Percentiles rank a stretch among this genome's conserved stretches.
Evolutionary conservation across 2,329 filamentous ascomycete genomes (phyloP).

Genomic region (Aaosphaeria arxii): DNA sequence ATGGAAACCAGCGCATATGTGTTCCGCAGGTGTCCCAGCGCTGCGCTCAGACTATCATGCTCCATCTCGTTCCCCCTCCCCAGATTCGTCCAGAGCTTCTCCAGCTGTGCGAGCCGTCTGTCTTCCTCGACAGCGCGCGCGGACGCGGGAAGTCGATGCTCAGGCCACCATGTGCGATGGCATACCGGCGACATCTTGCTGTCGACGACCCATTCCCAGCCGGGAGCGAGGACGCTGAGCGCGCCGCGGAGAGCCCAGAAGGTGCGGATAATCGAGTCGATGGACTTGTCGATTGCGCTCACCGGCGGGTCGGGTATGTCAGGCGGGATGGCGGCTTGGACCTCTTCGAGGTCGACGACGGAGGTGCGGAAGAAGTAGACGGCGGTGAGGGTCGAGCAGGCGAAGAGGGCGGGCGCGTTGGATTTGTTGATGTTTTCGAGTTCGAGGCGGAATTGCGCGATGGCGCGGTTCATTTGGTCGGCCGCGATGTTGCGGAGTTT

Average conservation of each 20-base stretch:
- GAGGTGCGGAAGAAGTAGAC: slow-evolving; percentile 34
- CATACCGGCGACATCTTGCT: slow-evolving; percentile 25
- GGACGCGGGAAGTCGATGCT: slow-evolving; percentile 15
- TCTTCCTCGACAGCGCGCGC: slow-evolving; percentile 27
- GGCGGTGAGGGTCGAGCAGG: slow-evolving; percentile 26
- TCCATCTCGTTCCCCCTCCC: slow-evolving; percentile 5
- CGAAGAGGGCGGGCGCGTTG: slow-evolving; percentile 44
- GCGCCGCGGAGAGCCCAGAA: slow-evolving; percentile 32
- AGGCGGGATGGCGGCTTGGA: slow-evolving; percentile 19
- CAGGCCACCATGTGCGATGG: slow-evolving; percentile 33
- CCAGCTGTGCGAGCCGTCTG: slow-evolving; percentile 17
- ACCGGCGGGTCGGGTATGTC: slow-evolving; percentile 13
- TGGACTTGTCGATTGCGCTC: slow-evolving; percentile 23
- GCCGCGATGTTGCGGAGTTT: slow-evolving; percentile 26
- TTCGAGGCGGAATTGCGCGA: slow-evolving; percentile 23
- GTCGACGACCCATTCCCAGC: slow-evolving; percentile 27
- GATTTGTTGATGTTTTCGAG: slow-evolving; percentile 36
- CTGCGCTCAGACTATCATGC: slow-evolving; percentile 17
- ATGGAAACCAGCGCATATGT: slow-evolving; percentile 29
- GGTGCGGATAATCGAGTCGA: slow-evolving; percentile 19
- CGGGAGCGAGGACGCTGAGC: slow-evolving; percentile 25
- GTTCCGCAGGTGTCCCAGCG: slow-evolving; percentile 24
- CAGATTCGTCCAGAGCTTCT: slow-evolving; percentile 21
- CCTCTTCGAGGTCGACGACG: slow-evolving; percentile 26
- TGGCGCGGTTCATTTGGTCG: slow-evolving; percentile 32